Evolutionary conservation across 2,329 filamentous ascomycete genomes (phyloP), one percentile per base, ranked within the genome.

Genomic region (Cadophora luteo-olivacea): DNA sequence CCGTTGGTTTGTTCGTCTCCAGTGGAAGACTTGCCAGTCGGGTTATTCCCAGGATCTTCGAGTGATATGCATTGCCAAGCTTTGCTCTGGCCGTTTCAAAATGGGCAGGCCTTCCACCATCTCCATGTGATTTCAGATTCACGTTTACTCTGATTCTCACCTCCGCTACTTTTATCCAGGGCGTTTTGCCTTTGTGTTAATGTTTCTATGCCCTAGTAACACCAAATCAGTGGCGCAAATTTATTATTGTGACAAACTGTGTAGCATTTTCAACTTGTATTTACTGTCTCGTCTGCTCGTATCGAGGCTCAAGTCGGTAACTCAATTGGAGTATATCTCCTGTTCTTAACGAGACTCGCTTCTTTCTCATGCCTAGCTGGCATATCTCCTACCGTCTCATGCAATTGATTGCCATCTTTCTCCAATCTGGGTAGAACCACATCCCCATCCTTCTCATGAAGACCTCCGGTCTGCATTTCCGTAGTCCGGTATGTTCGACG

Each of bases 381-480:
- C n/a, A 29, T 57, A 48, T 55, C 54, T 57, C 63, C 63, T 41
- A 49, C 52, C 52, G 33, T 25, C 45, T 66, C 57, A 66, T 52
- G 57, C 45, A 60, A 32, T 24, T 61, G 48, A 54, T 55, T 52
- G 22, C 65, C 65, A 52, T 62, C 58, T 61, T 66, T 66, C 36
- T 66, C 57, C 24, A 62, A 24, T 19, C 14, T 45, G 32, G 5
- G 9, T 2, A 19, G 52, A 16, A 33, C 48, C 22, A n/a, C 57
- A 25, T 54, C 41, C n/a, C 52, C 65, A n/a, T 64, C 65, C 19
- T 58, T 64, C 32, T 67, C 65, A 24, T 67, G 65, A 8, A 67
- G 61, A 38, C 65, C 61, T 22, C 38, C 60, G 8, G 65, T 64
- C n/a, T 67, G 65, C 65, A 67, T 67, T 12, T 55, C 60, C 2